Conservation (phyloP, 2,329 filamentous ascomycete genomes). For the Trichoderma sp. region DNA sequence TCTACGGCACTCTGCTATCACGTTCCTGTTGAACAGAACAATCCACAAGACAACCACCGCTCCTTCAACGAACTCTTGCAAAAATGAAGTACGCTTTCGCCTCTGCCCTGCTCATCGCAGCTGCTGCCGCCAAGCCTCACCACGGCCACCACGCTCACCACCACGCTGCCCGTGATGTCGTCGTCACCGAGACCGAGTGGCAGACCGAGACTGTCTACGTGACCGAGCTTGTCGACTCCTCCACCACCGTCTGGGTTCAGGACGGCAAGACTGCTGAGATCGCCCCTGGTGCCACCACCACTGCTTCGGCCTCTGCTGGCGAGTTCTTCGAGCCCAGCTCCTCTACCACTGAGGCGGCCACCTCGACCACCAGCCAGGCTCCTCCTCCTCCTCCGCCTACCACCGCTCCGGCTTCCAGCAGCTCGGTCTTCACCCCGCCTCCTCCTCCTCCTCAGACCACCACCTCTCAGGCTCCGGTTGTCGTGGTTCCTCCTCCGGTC, state of each 20-base stretch:
- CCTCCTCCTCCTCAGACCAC: slow-evolving; percentile 32
- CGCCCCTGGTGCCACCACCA: slow-evolving; percentile 21
- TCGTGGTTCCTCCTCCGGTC: slow-evolving; percentile 27
- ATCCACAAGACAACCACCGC: not conserved
- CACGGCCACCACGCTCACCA: slow-evolving; percentile 42
- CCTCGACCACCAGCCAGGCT: slow-evolving; percentile 30
- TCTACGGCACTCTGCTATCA: slow-evolving; percentile 13
- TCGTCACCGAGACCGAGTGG: slow-evolving; percentile 53
- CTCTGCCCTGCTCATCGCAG: slow-evolving; percentile 39
- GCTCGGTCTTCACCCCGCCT: slow-evolving; percentile 27
- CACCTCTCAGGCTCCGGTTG: slow-evolving; percentile 14
- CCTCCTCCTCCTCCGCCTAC: slow-evolving; percentile 27
- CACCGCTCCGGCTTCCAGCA: slow-evolving; percentile 13
- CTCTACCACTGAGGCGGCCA: slow-evolving; percentile 25
- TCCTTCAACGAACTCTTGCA: not conserved
- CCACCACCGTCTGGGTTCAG: slow-evolving; percentile 48
- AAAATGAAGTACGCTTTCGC: slow-evolving; percentile 46
- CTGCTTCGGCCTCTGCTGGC: slow-evolving; percentile 29
- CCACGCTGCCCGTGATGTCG: slow-evolving; percentile 36
- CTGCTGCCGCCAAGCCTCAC: slow-evolving; percentile 54
- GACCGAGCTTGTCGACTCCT: slow-evolving; percentile 50
- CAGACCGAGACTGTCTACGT: slow-evolving; percentile 52
- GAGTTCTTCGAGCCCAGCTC: slow-evolving; percentile 35
- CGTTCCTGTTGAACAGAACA: slow-evolving; percentile 23
- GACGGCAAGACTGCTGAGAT: slow-evolving; percentile 33